These are phyloP conservation scores for Aureobasidium uvarum DNA, from an alignment of 2,329 filamentous ascomycete genomes.

Conservation along the genomic window DNA sequence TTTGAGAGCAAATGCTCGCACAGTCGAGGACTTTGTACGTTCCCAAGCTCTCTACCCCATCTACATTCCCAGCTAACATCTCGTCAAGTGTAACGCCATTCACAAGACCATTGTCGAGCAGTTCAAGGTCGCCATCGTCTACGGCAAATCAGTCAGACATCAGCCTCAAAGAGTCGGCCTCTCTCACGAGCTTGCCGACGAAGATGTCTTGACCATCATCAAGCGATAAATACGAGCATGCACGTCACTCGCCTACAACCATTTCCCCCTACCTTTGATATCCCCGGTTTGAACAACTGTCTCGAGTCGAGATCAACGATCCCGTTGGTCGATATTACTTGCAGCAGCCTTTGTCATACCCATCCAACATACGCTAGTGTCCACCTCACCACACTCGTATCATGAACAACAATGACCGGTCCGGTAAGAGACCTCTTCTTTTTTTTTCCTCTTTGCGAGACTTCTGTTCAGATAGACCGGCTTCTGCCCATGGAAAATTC, in stretches of 20 bases:
- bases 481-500: conserved; percentile 14
- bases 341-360: conserved; percentile 24
- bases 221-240: conserved; percentile 38
- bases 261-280: conserved; percentile 3
- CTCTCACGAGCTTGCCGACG: conserved; percentile 85
- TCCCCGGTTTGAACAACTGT: conserved; percentile 19
- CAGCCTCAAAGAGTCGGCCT: conserved; percentile 95
- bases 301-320: conserved; percentile 24
- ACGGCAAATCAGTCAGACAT: conserved; percentile 97
- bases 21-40: conserved; percentile 95
- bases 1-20: conserved; percentile 75
- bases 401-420: conserved; percentile 24
- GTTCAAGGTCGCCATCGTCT: conserved; percentile 93
- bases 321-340: conserved; percentile 9
- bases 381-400: conserved; percentile 18
- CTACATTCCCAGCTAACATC: conserved; percentile 38
- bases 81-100: conserved; percentile 82
- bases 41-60: conserved; percentile 21
- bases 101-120: conserved; percentile 94
- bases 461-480: conserved; percentile 22
- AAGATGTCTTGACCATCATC: conserved; percentile 65
- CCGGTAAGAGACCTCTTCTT: conserved; percentile 23
- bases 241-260: neutral
- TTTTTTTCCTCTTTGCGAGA: neutral
- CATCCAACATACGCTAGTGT: conserved; percentile 21